These are phyloP conservation scores for Termitomyces eurrhizus DNA, from an alignment of 768 basidiomycete genomes.

Conservation along the genomic window DNA sequence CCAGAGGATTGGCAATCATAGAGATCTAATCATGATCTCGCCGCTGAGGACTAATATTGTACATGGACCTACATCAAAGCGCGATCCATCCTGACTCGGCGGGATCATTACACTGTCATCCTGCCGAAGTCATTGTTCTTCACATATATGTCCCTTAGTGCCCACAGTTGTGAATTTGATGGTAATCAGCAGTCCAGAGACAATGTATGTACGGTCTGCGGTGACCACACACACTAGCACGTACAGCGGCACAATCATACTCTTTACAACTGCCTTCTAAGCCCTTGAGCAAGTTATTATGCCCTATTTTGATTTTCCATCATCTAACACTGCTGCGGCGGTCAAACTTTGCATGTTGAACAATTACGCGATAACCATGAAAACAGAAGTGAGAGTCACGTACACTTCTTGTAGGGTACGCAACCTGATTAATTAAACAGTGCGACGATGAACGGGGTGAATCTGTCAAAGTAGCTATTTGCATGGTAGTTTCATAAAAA, in stretches of 20 bases:
- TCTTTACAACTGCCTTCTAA: neutral
- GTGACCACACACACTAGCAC: no score
- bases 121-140: neutral
- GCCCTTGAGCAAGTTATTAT: neutral
- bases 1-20: slow-evolving; percentile 15
- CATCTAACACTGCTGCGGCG: neutral
- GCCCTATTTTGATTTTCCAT: neutral
- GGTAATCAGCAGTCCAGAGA: neutral
- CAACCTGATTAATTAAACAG: slow-evolving; percentile 15
- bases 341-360: neutral
- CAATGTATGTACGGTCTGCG: no score
- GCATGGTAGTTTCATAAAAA: slow-evolving; percentile 1
- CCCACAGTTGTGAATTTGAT: neutral
- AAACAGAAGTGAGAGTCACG: neutral
- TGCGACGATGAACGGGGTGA: neutral
- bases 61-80: slow-evolving; percentile 6
- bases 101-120: slow-evolving; percentile 7
- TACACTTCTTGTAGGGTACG: neutral
- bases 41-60: neutral
- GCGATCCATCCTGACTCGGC: slow-evolving; percentile 17
- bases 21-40: slow-evolving; percentile 9
- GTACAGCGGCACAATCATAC: neutral
- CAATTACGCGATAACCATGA: neutral
- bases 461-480: slow-evolving; percentile 8
- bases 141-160: neutral